These are phyloP conservation scores for Pseudonitzschia pungens DNA, from an alignment of 108 stramenopile species.

Conservation along the genomic window DNA sequence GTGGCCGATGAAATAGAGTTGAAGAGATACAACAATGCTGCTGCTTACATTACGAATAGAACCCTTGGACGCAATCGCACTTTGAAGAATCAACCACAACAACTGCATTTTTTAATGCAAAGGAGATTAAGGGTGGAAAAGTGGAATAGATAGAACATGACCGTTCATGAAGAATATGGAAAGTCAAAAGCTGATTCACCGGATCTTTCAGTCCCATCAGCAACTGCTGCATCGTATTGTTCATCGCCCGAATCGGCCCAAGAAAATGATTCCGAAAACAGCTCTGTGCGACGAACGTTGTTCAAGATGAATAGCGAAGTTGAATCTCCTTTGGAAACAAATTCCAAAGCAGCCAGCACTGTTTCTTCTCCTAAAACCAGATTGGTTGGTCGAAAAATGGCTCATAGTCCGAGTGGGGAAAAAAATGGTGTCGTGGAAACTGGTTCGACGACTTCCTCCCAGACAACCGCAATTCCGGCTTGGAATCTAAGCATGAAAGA, in stretches of 20 bases:
- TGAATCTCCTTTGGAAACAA: neutral
- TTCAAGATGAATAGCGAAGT: slow-evolving; percentile 4
- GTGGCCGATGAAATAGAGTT: too few species aligned
- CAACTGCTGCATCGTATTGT: slow-evolving; percentile 21
- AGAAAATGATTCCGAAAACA: slow-evolving; percentile 6
- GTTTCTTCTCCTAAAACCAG: neutral
- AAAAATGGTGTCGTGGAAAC: slow-evolving; percentile 1
- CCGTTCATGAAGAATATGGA: neutral
- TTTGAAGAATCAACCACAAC: neutral
- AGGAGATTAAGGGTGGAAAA: neutral
- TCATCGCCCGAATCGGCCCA: slow-evolving; percentile 32
- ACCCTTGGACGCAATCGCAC: neutral
- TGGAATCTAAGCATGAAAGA: slow-evolving; percentile 30
- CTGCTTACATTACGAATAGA: too few species aligned
- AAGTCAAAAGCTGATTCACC: slow-evolving; percentile 26
- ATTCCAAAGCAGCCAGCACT: neutral
- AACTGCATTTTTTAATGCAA: neutral
- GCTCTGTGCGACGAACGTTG: slow-evolving; percentile 14
- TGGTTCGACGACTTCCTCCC: slow-evolving; percentile 29
- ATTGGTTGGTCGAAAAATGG: neutral
- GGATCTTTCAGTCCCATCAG: slow-evolving; percentile 26
- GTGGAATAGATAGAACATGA: neutral
- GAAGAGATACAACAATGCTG: too few species aligned
- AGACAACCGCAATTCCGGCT: slow-evolving; percentile 29
- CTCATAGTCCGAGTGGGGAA: neutral